Evolutionary conservation across 139 green algal species (phyloP).

Genomic region (Coelastrella sp.): DNA sequence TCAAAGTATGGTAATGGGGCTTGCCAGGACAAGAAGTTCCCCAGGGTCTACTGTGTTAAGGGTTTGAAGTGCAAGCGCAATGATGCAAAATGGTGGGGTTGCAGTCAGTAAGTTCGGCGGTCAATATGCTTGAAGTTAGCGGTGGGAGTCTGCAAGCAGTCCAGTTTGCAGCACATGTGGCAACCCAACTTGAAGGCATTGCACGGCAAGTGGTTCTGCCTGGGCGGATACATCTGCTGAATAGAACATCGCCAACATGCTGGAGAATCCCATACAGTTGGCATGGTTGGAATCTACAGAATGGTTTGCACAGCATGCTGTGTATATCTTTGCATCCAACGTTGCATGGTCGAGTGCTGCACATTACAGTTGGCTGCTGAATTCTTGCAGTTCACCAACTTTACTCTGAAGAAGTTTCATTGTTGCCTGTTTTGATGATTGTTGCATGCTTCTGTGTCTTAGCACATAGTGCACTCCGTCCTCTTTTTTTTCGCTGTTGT

Average conservation of each 20-base stretch:
- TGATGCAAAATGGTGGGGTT: conserved; percentile 36
- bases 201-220: too few species aligned
- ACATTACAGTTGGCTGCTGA: too few species aligned
- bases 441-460: neutral
- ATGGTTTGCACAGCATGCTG: too few species aligned
- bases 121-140: neutral
- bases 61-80: conserved; percentile 41
- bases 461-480: neutral
- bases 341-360: too few species aligned
- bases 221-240: too few species aligned
- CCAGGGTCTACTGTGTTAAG: neutral
- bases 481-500: neutral
- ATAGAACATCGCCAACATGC: too few species aligned
- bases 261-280: too few species aligned
- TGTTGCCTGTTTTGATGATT: neutral
- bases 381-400: too few species aligned
- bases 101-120: conserved; percentile 11
- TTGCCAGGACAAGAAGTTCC: conserved; percentile 28
- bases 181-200: too few species aligned
- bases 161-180: neutral
- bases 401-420: too few species aligned
- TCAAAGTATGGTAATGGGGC: neutral
- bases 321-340: too few species aligned
- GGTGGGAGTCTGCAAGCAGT: neutral
- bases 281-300: too few species aligned